A percentile compares a stretch with the other conserved stretches of the same genome.
These are phyloP conservation scores for Ensete glaucum DNA, from an alignment of 176 grass and related monocot species.

Conservation along the genomic window DNA sequence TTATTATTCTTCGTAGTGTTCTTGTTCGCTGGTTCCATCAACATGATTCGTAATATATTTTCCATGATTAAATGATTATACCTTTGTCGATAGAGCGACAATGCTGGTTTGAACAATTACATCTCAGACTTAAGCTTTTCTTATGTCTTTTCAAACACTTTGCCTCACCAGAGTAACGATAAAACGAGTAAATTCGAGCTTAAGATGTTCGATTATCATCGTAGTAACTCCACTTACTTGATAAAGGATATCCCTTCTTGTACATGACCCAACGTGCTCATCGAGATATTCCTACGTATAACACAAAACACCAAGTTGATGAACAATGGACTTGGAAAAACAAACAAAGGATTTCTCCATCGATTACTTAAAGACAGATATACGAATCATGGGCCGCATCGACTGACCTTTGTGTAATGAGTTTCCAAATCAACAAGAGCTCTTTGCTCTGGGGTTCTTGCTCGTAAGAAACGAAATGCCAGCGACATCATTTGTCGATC, in stretches of 20 bases:
- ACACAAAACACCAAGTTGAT: background rate
- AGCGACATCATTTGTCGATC: slow-evolving; percentile 54
- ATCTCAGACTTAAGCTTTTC: too few relatives aligned
- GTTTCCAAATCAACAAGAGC: slow-evolving; percentile 66
- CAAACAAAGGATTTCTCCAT: too few relatives aligned
- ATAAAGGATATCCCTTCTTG: slow-evolving; percentile 56
- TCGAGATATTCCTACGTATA: slow-evolving; percentile 58
- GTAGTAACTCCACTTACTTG: slow-evolving; percentile 28
- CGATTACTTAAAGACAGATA: too few relatives aligned
- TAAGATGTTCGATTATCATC: too few relatives aligned
- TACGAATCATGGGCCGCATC: background rate
- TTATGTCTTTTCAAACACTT: background rate
- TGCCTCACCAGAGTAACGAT: background rate
- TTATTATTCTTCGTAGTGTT: too few relatives aligned
- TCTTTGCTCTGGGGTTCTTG: slow-evolving; percentile 66
- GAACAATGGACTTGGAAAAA: background rate
- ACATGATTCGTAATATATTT: too few relatives aligned
- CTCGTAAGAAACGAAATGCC: slow-evolving; percentile 52
- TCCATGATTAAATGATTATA: too few relatives aligned
- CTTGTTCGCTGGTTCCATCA: too few relatives aligned
- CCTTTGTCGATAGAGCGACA: too few relatives aligned
- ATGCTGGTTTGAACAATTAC: too few relatives aligned
- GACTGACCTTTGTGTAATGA: slow-evolving; percentile 61
- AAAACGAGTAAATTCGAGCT: background rate
- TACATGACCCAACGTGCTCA: slow-evolving; percentile 49